phyloP scores from a whole-genome alignment of 306 rosid species.

The Lathyrus aphaca region DNA sequence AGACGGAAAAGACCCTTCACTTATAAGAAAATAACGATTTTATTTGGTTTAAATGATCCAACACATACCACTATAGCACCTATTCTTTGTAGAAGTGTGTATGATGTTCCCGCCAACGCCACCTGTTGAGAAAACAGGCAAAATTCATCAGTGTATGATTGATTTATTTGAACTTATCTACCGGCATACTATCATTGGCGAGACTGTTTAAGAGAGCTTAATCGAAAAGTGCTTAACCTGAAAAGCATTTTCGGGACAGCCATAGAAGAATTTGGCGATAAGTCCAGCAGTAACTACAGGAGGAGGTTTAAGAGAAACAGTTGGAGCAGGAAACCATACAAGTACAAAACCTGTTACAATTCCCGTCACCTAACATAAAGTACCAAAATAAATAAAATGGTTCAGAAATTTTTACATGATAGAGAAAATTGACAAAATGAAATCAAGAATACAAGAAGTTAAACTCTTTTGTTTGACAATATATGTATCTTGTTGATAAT shows the following conservation, averaged over 20 bases:
- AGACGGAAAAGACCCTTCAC: constrained; percentile 44
- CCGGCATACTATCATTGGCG: too few species aligned
- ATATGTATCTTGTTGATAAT: constrained; percentile 6
- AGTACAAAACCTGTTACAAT: constrained; percentile 93
- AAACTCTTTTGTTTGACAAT: neutral
- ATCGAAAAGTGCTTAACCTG: constrained; percentile 53
- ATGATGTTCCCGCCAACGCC: constrained; percentile 61
- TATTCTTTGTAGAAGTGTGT: constrained; percentile 56
- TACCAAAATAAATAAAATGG: constrained; percentile 32
- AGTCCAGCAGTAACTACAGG: constrained; percentile 72
- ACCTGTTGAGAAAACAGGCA: constrained; percentile 42
- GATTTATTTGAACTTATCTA: neutral
- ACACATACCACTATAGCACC: constrained; percentile 75
- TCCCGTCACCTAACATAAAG: constrained; percentile 74
- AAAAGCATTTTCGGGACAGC: constrained; percentile 98
- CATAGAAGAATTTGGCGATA: constrained; percentile 77
- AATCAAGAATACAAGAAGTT: too few species aligned
- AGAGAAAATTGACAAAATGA: constrained; percentile 6
- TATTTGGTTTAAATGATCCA: constrained; percentile 41
- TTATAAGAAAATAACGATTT: constrained; percentile 15
- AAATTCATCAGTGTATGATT: neutral
- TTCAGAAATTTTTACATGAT: constrained; percentile 25
- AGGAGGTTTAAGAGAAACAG: constrained; percentile 75
- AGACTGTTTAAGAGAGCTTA: neutral
- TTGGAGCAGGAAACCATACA: constrained; percentile 92